Conservation (phyloP, 1,284 basidiomycete species). For the Ganoderma sinense region DNA sequence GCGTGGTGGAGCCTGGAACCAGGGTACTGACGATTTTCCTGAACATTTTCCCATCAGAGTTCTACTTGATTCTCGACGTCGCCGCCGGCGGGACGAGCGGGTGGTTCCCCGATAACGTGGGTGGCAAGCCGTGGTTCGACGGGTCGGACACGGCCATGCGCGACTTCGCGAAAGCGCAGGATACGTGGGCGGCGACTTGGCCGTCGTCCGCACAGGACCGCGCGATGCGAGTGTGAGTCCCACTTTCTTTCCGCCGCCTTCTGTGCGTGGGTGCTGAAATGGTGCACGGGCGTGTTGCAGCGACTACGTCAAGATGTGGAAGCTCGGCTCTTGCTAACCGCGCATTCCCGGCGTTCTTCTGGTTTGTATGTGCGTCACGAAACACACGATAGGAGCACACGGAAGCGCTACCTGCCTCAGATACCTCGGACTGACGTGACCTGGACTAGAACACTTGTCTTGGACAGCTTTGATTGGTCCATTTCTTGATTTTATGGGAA, state of each 20-base stretch:
- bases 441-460: not conserved
- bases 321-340: conserved; percentile 38
- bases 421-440: not conserved
- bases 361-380: not conserved
- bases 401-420: not conserved
- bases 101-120: conserved; percentile 84
- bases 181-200: conserved; percentile 79
- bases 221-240: conserved; percentile 77
- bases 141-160: conserved; percentile 68
- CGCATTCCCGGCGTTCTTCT: not conserved
- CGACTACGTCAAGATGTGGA: conserved; percentile 76
- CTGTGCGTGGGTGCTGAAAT: not conserved
- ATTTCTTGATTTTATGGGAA: not conserved
- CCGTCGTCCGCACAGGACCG: conserved; percentile 62
- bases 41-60: conserved; percentile 52
- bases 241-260: conserved; percentile 3
- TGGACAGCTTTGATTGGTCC: not conserved
- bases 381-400: not conserved
- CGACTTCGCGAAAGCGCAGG: conserved; percentile 71
- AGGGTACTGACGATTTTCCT: conserved; percentile 1
- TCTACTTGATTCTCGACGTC: conserved; percentile 84
- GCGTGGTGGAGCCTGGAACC: not conserved
- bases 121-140: conserved; percentile 84
- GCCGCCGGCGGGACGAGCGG: conserved; percentile 88
- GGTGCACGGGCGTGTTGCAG: conserved; percentile 34